Percentiles rank a stretch among this genome's conserved stretches.
These are phyloP conservation scores for Cladophialophora yegresii DNA, from an alignment of 2,329 filamentous ascomycete genomes.

Conservation along the genomic window DNA sequence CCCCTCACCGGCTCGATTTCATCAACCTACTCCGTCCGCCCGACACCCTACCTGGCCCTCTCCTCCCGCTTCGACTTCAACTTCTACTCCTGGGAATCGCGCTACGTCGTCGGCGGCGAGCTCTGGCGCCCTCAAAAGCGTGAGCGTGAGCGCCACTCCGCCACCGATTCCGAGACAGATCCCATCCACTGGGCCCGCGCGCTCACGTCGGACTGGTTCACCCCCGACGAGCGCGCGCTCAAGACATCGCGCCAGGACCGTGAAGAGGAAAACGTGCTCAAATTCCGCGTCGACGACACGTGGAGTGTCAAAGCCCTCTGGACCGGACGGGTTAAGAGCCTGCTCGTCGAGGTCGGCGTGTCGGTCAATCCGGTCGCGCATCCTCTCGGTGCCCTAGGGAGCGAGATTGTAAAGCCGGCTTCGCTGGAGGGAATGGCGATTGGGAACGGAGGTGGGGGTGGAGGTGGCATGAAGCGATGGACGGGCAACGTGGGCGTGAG, in stretches of 20 bases:
- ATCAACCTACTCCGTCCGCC: conserved; percentile 87
- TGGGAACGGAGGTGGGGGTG: not conserved
- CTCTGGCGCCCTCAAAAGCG: conserved; percentile 69
- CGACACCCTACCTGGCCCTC: conserved; percentile 77
- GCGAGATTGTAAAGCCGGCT: not conserved
- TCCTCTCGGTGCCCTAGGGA: not conserved
- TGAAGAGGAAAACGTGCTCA: conserved; percentile 81
- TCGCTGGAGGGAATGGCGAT: not conserved
- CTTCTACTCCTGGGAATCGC: conserved; percentile 95
- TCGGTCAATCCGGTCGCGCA: conserved; percentile 64
- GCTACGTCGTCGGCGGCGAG: conserved; percentile 88
- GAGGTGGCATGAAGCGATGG: conserved; percentile 29
- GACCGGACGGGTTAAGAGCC: conserved; percentile 89
- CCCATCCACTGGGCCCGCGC: conserved; percentile 50
- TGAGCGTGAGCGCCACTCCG: too few species aligned
- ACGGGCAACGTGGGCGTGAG: conserved; percentile 35
- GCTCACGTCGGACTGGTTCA: conserved; percentile 39
- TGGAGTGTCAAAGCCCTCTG: conserved; percentile 83
- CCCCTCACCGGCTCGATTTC: conserved; percentile 92
- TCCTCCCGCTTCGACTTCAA: conserved; percentile 96
- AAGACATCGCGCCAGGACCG: conserved; percentile 61
- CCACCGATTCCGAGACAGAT: conserved; percentile 38
- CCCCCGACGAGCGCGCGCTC: conserved; percentile 39
- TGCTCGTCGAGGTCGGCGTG: conserved; percentile 87
- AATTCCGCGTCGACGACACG: conserved; percentile 85